A percentile compares a stretch with the other conserved stretches of the same genome.
These are phyloP conservation scores for Debaryomyces subglobosus DNA, from an alignment of 1,139 yeast genomes.

Conservation along the genomic window DNA sequence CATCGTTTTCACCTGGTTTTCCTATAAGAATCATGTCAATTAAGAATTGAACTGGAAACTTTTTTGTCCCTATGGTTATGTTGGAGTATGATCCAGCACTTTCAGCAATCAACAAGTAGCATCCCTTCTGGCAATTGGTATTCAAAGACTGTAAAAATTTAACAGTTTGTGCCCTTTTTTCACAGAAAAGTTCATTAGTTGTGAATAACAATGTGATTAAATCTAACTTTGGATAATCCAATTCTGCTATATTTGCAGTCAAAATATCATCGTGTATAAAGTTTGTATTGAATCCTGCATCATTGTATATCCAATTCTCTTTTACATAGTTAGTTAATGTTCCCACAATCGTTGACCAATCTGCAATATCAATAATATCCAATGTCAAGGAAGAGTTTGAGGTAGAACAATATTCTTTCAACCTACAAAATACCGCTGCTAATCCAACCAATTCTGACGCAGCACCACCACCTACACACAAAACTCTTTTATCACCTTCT, in stretches of 20 bases:
- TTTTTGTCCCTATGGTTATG: constrained; percentile 71
- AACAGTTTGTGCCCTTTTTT: constrained; percentile 63
- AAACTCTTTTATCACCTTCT: constrained; percentile 36
- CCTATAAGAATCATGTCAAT: constrained; percentile 73
- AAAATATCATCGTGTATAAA: constrained; percentile 57
- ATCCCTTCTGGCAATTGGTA: constrained; percentile 51
- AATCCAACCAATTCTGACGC: constrained; percentile 80
- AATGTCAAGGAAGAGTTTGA: constrained; percentile 44
- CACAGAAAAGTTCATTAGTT: constrained; percentile 81
- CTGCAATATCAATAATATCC: constrained; percentile 72
- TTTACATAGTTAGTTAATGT: constrained; percentile 47
- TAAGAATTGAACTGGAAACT: constrained; percentile 80
- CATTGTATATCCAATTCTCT: constrained; percentile 54
- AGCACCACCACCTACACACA: constrained; percentile 89
- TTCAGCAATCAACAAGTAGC: constrained; percentile 70
- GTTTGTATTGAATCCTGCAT: constrained; percentile 41
- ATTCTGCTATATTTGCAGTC: constrained; percentile 13
- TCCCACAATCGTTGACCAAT: constrained; percentile 63
- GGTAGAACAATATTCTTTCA: constrained; percentile 42
- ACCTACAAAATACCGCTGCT: constrained; percentile 58
- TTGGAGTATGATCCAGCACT: constrained; percentile 91
- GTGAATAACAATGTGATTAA: constrained; percentile 79
- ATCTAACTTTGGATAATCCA: constrained; percentile 25
- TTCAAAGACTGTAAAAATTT: constrained; percentile 57
- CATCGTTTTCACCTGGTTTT: constrained; percentile 47